Percentiles rank a stretch among this genome's conserved stretches.
phyloP scores from a whole-genome alignment of 139 green algal genomes.

The Tetradesmus lagerheimii region DNA sequence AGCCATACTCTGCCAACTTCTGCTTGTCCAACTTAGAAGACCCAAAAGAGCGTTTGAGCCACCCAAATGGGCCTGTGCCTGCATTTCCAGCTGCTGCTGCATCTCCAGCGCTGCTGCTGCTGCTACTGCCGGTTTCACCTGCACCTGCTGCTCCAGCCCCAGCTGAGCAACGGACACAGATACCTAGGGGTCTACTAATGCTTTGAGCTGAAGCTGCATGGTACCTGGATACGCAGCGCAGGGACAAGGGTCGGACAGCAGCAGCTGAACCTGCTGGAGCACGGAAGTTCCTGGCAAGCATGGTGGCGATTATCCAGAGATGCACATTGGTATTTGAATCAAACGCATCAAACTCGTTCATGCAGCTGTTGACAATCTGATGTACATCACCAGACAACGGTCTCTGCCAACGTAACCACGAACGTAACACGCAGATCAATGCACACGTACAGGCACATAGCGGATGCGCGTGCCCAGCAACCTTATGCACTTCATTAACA shows the following conservation, averaged over 20 bases:
- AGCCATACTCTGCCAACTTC: conserved; percentile 52
- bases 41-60: conserved; percentile 8
- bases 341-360: neutral
- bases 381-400: neutral
- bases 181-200: too few relatives aligned
- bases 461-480: neutral
- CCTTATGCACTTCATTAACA: neutral
- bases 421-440: neutral
- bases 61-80: neutral
- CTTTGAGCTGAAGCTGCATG: neutral
- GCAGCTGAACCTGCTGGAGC: neutral
- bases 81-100: neutral
- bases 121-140: neutral
- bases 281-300: neutral
- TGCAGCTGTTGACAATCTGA: neutral
- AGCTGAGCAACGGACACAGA: neutral
- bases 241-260: too few relatives aligned
- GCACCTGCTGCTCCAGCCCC: neutral
- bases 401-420: neutral
- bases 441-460: neutral
- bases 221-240: neutral
- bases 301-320: neutral
- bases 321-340: neutral
- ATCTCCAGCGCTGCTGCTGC: neutral
- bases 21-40: conserved; percentile 50